Base-by-base conservation (phyloP, 1,284 basidiomycete genomes). In the Marasmius sp. region DNA sequence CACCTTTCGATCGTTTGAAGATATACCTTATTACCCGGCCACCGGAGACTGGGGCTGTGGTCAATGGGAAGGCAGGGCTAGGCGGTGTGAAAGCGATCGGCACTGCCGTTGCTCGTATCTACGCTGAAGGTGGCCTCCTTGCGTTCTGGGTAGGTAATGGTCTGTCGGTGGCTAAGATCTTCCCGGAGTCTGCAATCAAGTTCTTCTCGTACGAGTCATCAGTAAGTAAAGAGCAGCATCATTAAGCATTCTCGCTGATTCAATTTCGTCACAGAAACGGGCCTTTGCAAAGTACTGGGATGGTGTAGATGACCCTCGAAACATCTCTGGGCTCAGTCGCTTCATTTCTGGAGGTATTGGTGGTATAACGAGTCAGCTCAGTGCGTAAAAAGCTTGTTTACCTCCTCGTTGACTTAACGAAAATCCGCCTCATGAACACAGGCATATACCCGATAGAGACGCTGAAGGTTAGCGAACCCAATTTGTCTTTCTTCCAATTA, bases 131-230 rank as follows among this genome's bases (percentile, higher is more conserved):
- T 18, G 96, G 97, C 3, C 68, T 98, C 14, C 81, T 88, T 51
- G 94, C 91, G 2, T 99, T 99, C 74, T 99, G 97, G 97, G 94
- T 90, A 51, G 91, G 91, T 14, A 93, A 93, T 70, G 92, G 89
- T 38, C 77, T 92, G 39, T 90, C 87, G 18, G 89, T 95, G 45
- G 84, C 89, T 60, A 99, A 99, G 80, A 98, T 99, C 67, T 93
- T 98, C 68, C 97, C 91, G 37, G 96, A 98, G 79, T 95, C 92
- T 49, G 97, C 97, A 18, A 98, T 99, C 85, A 99, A 98, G 77
- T 99, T 99, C 78, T 88, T 97, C 68, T 78, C 92, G 7, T 99
- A 98, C 75, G 97, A 99, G 77, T 93, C 93, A 65, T 88, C 93
- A 59, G 92, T 94, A 69, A 75, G 87, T 85, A 36, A 56, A 43